These are phyloP conservation scores for Lolium multiflorum DNA, from an alignment of 176 grass and related monocot genomes.

Conservation along the genomic window DNA sequence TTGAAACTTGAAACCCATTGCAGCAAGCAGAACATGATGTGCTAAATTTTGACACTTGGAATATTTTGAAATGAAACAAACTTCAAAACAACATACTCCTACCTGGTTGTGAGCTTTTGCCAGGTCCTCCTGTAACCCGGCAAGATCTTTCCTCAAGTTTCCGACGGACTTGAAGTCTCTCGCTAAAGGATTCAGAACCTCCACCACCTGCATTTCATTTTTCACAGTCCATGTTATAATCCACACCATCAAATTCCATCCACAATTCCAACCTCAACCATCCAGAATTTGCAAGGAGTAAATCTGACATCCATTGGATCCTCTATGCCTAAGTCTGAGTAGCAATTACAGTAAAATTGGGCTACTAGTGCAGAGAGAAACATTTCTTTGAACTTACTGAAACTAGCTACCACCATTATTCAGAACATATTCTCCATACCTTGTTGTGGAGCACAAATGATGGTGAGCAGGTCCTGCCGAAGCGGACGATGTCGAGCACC, in stretches of 20 bases:
- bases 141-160: conserved; percentile 93
- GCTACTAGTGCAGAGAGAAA: not conserved
- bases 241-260: not conserved
- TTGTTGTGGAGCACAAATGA: conserved; percentile 95
- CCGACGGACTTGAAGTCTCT: conserved; percentile 91
- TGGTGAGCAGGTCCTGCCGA: conserved; percentile 92
- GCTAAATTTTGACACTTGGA: too few species aligned
- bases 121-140: conserved; percentile 73
- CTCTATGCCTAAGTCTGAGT: not conserved
- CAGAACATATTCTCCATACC: conserved; percentile 43
- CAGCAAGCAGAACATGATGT: too few species aligned
- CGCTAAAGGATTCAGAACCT: conserved; percentile 88
- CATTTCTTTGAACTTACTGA: not conserved
- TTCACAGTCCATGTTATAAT: not conserved
- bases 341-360: not conserved
- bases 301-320: not conserved
- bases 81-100: conserved; percentile 51
- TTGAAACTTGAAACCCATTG: too few species aligned
- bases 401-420: not conserved
- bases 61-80: too few species aligned
- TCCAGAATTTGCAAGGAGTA: too few species aligned
- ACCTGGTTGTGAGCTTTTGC: conserved; percentile 74
- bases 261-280: not conserved
- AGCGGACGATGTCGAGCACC: conserved; percentile 84
- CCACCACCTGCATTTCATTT: conserved; percentile 70